phyloP scores from a whole-genome alignment of 257 asterid genomes.

The Apocynum venetum region DNA sequence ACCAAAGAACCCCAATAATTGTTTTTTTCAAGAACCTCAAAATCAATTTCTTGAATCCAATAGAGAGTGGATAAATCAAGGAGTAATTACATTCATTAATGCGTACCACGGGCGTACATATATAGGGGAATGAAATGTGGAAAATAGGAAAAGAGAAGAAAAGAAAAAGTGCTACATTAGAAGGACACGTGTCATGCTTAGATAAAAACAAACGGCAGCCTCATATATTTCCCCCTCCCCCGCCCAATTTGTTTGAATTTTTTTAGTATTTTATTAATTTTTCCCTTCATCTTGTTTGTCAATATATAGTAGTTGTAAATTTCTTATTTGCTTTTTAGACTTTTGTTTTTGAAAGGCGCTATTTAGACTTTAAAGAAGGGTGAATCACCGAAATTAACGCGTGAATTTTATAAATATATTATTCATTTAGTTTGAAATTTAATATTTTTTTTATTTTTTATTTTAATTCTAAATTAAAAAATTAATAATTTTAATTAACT shows the following conservation, averaged over 20 bases:
- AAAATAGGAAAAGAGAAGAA: neutral
- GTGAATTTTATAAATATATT: too few species aligned
- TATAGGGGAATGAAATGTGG: neutral
- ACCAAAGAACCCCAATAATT: neutral
- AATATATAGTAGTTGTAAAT: too few species aligned
- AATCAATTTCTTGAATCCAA: neutral
- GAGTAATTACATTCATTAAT: neutral
- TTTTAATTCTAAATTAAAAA: too few species aligned
- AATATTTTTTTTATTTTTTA: too few species aligned
- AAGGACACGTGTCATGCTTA: conserved; percentile 27
- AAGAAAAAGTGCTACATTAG: neutral
- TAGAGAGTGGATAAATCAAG: neutral
- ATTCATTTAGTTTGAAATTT: too few species aligned
- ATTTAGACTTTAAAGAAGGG: too few species aligned
- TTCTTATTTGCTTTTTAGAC: too few species aligned
- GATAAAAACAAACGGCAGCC: conserved; percentile 22
- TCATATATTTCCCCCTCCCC: conserved; percentile 1
- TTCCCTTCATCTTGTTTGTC: neutral
- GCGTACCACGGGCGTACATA: neutral
- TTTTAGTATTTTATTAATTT: neutral
- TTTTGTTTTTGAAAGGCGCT: too few species aligned
- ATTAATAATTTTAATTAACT: too few species aligned
- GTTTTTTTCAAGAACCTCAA: neutral
- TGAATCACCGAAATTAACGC: too few species aligned
- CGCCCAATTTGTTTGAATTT: neutral